Conservation (phyloP, 805 yeast genomes). For the Candida boleticola region DNA sequence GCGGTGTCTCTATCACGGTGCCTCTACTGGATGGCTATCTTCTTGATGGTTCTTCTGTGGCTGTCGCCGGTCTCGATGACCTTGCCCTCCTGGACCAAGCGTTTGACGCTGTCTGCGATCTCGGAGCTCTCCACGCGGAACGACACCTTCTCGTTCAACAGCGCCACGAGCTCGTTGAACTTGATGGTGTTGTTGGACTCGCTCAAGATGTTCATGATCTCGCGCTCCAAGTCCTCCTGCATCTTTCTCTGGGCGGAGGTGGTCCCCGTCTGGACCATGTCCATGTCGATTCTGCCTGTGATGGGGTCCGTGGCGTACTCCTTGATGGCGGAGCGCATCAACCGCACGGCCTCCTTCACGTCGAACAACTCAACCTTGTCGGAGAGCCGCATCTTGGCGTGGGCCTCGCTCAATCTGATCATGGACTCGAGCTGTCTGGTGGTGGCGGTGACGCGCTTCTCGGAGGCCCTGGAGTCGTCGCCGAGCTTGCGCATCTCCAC, state of each 20-base stretch:
- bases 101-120: constrained; percentile 61
- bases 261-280: constrained; percentile 92
- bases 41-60: constrained; percentile 56
- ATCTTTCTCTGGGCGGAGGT: constrained; percentile 80
- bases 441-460: constrained; percentile 94
- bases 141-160: constrained; percentile 64
- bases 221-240: constrained; percentile 69
- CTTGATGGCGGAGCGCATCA: constrained; percentile 90
- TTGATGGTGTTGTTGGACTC: constrained; percentile 48
- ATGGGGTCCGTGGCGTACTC: constrained; percentile 98
- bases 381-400: constrained; percentile 91
- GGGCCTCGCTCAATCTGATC: constrained; percentile 94
- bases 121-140: constrained; percentile 69
- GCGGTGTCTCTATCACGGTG: too few species aligned
- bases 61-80: constrained; percentile 71
- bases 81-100: constrained; percentile 70
- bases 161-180: constrained; percentile 57
- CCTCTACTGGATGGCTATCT: constrained; percentile 11
- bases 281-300: constrained; percentile 97
- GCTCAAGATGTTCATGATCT: constrained; percentile 54
- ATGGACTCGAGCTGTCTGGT: constrained; percentile 95
- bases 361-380: constrained; percentile 70
- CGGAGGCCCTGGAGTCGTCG: constrained; percentile 82
- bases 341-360: constrained; percentile 89
- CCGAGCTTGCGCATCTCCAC: constrained; percentile 94